Evolutionary conservation across 2,329 filamentous ascomycete genomes (phyloP).

Genomic region (Saccharata proteae): DNA sequence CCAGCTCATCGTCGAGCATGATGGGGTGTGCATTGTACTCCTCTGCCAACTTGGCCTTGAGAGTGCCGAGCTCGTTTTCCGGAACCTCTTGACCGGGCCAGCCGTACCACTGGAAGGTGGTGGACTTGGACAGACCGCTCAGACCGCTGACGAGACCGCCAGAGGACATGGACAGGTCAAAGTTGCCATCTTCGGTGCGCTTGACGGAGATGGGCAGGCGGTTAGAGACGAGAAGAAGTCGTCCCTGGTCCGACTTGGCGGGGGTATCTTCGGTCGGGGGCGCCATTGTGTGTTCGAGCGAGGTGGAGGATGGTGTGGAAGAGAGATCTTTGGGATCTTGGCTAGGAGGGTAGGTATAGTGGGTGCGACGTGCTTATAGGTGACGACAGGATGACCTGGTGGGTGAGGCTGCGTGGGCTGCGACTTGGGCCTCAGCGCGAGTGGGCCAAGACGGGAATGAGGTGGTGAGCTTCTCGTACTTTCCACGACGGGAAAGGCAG

Average conservation of each 20-base stretch:
- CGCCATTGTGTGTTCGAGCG: conserved; percentile 16
- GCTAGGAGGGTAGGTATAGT: too few relatives aligned
- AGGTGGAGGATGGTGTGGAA: neutral
- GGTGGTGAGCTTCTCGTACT: too few relatives aligned
- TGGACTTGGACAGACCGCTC: conserved; percentile 82
- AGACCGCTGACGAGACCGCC: conserved; percentile 90
- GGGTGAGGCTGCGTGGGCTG: too few relatives aligned
- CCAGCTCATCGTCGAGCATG: conserved; percentile 85
- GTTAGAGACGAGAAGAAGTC: conserved; percentile 81
- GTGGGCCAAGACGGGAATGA: too few relatives aligned
- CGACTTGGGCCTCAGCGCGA: too few relatives aligned
- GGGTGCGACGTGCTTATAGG: too few relatives aligned
- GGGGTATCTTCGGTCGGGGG: conserved; percentile 20
- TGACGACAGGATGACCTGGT: too few relatives aligned
- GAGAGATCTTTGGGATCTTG: too few relatives aligned
- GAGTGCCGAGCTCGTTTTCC: conserved; percentile 61
- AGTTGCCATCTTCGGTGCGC: conserved; percentile 79
- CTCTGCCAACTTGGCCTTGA: conserved; percentile 69
- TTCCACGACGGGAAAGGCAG: too few relatives aligned
- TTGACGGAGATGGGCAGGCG: conserved; percentile 95
- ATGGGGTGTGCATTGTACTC: conserved; percentile 85
- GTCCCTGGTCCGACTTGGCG: conserved; percentile 27
- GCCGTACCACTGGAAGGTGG: conserved; percentile 95
- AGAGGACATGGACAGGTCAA: conserved; percentile 92
- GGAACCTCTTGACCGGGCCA: conserved; percentile 93